These are phyloP conservation scores for Scytalidium sp. DNA, from an alignment of 2,329 filamentous ascomycete species.

Conservation along the genomic window DNA sequence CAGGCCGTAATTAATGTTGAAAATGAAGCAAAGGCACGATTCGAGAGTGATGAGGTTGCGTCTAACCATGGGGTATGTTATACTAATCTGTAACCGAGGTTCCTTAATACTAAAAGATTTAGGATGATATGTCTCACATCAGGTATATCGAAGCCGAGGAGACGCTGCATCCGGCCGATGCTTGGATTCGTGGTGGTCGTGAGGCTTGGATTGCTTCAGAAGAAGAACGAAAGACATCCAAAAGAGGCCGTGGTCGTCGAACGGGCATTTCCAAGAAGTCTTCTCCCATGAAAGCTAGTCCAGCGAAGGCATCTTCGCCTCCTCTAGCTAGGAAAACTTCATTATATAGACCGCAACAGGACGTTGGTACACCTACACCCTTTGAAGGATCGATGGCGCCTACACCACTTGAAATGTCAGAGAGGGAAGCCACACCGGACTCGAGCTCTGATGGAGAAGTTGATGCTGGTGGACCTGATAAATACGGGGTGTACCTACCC, in stretches of 20 bases:
- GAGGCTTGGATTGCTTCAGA: slow-evolving; percentile 5
- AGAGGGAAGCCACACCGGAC: slow-evolving; percentile 13
- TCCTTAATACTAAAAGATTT: neutral
- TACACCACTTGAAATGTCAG: slow-evolving; percentile 15
- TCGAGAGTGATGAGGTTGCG: slow-evolving; percentile 11
- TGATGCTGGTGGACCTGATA: slow-evolving; percentile 16
- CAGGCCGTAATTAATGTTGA: slow-evolving; percentile 16
- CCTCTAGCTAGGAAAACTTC: slow-evolving; percentile 11
- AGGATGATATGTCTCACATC: neutral
- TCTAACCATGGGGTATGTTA: slow-evolving; percentile 16
- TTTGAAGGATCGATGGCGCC: slow-evolving; percentile 11
- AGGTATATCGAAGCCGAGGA: neutral
- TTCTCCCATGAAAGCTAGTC: slow-evolving; percentile 4
- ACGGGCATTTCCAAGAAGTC: slow-evolving; percentile 4
- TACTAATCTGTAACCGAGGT: neutral
- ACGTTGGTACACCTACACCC: neutral
- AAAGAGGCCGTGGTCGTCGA: slow-evolving; percentile 4
- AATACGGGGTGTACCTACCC: slow-evolving; percentile 24
- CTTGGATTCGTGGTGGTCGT: slow-evolving; percentile 2
- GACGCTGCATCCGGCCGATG: slow-evolving; percentile 2
- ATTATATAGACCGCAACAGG: slow-evolving; percentile 11
- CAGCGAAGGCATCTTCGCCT: slow-evolving; percentile 1
- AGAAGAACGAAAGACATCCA: slow-evolving; percentile 6
- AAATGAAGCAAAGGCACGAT: neutral
- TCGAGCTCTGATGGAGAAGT: slow-evolving; percentile 15